Evolutionary conservation across 805 yeast species (phyloP), one percentile per base, ranked within the genome.

Genomic region (Dipodascopsis uninucleata): DNA sequence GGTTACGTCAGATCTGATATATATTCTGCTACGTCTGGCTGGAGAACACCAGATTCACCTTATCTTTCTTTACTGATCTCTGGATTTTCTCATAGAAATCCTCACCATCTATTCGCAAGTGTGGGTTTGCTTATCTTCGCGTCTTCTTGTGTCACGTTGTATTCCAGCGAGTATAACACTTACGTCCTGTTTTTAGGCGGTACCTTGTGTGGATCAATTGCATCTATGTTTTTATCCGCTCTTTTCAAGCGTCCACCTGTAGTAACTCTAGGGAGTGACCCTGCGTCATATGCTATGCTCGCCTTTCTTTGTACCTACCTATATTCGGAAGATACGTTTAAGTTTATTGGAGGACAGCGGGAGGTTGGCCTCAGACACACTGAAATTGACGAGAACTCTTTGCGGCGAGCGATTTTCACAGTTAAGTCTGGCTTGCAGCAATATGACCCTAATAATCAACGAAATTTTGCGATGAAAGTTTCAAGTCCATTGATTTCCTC

Each of bases 1-100:
- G 45, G 45, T 5, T 41, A 41, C 18, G 20, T 41, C 6, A 25
- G 45, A 14, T 20, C 40, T 14, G 45, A 41, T 23, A 24, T 41
- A n/a, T 41, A 20, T 10, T 33, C 39, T 3, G n/a, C 32, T 12
- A 18, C 14, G 7, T 32, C 21, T 22, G 45, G 45, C 14, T 14
- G 18, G 16, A 10, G 16, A 16, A 20, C 28, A 5, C 24, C 16
- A 5, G 40, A 41, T 12, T 39, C 39, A 8, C 45, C 29, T 14
- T 41, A 41, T 14, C 9, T 41, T 34, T 34, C 38, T 2, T 17
- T 34, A 9, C 24, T 34, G 9, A 17, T 20, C 28, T 22, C 17
- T 20, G 38, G 38, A 17, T 18, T 34, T 20, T 20, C 38, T 16
- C 38, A 34, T 28, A 34, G 38, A 34, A 34, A 34, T 22, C 16